These are phyloP conservation scores for Zygoascus flipseniorum DNA, from an alignment of 805 yeast genomes.

Conservation along the genomic window DNA sequence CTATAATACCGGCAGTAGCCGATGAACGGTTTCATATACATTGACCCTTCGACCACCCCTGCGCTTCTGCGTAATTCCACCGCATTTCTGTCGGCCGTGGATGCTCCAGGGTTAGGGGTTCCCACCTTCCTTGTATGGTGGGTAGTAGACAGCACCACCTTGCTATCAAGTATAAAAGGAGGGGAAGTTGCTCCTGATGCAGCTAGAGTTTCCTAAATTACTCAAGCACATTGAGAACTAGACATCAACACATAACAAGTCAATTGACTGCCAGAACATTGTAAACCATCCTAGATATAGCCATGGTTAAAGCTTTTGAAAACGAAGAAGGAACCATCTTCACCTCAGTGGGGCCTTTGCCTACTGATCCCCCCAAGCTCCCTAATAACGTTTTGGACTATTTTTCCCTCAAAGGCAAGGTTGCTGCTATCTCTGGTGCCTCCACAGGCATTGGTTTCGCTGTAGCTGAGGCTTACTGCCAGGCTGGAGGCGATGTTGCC, in stretches of 20 bases:
- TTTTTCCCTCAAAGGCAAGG: conserved; percentile 73
- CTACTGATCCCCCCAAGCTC: conserved; percentile 45
- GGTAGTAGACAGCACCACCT: not conserved
- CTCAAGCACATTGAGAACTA: not conserved
- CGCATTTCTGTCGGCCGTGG: too few species aligned
- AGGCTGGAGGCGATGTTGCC: conserved; percentile 81
- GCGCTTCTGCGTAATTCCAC: too few species aligned
- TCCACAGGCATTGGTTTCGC: conserved; percentile 77
- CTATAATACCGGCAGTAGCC: too few species aligned
- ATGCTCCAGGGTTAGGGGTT: not conserved
- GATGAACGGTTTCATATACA: too few species aligned
- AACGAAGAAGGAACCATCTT: conserved; percentile 20
- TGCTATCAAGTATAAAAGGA: not conserved
- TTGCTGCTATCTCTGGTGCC: conserved; percentile 79
- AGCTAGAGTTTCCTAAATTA: not conserved
- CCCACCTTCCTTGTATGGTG: not conserved
- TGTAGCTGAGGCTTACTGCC: conserved; percentile 74
- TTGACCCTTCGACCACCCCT: too few species aligned
- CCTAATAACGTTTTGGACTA: conserved; percentile 51
- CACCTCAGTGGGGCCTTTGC: conserved; percentile 36
- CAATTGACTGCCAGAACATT: not conserved
- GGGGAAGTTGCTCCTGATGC: not conserved
- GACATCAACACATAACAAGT: not conserved
- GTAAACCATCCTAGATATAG: not conserved
- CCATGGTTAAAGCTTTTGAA: conserved; percentile 8